A percentile compares a stretch with the other conserved stretches of the same genome.
Evolutionary conservation across 192 early-diverging fungal species (phyloP).

Genomic region (Geranomyces michiganensis): DNA sequence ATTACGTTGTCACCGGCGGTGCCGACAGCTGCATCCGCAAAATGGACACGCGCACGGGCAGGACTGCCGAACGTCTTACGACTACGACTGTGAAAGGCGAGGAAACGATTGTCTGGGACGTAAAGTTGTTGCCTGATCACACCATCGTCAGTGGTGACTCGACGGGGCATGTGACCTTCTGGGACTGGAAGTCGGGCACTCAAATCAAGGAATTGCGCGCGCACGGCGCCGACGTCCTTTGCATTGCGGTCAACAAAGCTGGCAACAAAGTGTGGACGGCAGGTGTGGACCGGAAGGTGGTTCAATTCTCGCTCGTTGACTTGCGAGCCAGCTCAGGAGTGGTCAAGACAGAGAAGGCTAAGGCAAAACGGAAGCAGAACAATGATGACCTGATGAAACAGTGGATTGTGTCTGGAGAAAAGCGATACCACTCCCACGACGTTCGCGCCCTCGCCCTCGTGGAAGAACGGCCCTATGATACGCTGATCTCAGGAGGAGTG

Average conservation of each 20-base stretch:
- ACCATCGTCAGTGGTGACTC: constrained; percentile 91
- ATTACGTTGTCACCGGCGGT: constrained; percentile 76
- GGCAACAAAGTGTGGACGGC: constrained; percentile 81
- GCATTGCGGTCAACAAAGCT: constrained; percentile 64
- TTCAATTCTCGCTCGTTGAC: constrained; percentile 57
- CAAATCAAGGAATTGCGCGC: constrained; percentile 70
- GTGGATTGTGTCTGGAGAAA: constrained; percentile 84
- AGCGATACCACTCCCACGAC: constrained; percentile 93
- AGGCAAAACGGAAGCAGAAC: not conserved
- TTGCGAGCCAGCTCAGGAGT: not conserved
- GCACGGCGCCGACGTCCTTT: constrained; percentile 88
- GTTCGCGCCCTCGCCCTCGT: constrained; percentile 83
- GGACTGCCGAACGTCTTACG: constrained; percentile 69
- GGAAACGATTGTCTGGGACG: constrained; percentile 88
- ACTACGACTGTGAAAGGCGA: constrained; percentile 70
- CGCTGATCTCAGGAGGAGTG: constrained; percentile 82
- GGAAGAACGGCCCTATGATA: constrained; percentile 66
- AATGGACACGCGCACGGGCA: constrained; percentile 36
- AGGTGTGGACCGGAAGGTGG: constrained; percentile 88
- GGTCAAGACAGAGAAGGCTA: constrained; percentile 16
- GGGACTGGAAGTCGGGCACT: constrained; percentile 73
- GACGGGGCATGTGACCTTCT: constrained; percentile 86
- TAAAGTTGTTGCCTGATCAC: constrained; percentile 65
- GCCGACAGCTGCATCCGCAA: constrained; percentile 77
- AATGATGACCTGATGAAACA: constrained; percentile 23